Evolutionary conservation across 2,329 filamentous ascomycete species (phyloP), one percentile per base, ranked within the genome.

Genomic region (Hypoxylon sp.): DNA sequence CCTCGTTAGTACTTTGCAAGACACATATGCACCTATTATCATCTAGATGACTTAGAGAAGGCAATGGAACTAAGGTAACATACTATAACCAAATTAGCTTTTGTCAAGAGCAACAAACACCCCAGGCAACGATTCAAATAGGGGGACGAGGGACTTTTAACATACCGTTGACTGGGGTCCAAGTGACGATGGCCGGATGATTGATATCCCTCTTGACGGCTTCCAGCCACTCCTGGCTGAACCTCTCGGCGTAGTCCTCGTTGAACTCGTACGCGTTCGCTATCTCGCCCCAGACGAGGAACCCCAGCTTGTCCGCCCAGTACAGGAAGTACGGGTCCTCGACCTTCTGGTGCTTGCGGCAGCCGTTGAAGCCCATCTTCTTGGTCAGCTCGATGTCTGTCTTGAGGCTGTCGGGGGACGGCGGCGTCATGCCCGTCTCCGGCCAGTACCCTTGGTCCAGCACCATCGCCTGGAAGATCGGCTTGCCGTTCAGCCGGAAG

Each of bases 381-480:
- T 86, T 86, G 15, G 78, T 73, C 2, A 86, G 74, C 56, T 81
- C 76, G 56, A 87, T 85, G 64, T 87, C 84, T 0, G 63, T 50
- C 59, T 78, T 79, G 13, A 85, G 69, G 3, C 75, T 76, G 6
- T 78, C 72, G 0, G 75, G 70, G 0, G 76, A 76, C 0, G 84
- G 83, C 1, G 84, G 83, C 3, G 85, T 87, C 75, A 87, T 79
- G 60, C 85, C 80, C 0, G 84, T 85, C 2, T 80, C 75, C 1
- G 83, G 83, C 85, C 85, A 87, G 74, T 87, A 87, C 37, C 85
- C 84, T 70, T 87, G 84, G 69, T 87, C 85, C 9, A 88, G 78
- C 45, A 80, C 78, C 1, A 87, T 74, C 10, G 82, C 79, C 68
- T 87, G 85, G 75, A 88, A 88, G 62, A 84, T 80, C 2, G 84